Evolutionary conservation across 1,284 basidiomycete genomes (phyloP).

Genomic region (Volvariella surrecta): DNA sequence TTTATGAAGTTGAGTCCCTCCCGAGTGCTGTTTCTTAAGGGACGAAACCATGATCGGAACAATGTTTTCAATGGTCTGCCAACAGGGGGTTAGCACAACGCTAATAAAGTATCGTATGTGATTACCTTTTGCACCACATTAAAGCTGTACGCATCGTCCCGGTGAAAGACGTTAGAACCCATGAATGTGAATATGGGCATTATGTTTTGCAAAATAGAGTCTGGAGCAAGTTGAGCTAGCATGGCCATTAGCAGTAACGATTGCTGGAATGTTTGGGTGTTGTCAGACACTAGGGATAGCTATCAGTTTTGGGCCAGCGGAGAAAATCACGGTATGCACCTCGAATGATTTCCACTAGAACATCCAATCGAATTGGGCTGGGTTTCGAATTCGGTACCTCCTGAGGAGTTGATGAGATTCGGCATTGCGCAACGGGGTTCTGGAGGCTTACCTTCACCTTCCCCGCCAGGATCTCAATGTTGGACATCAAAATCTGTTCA

Average conservation of each 20-base stretch:
- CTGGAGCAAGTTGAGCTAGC: conserved; percentile 79
- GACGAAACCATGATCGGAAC: conserved; percentile 89
- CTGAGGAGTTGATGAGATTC: conserved; percentile 16
- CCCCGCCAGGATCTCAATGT: conserved; percentile 63
- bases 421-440: background rate
- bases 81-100: conserved; percentile 1
- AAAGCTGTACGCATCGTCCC: conserved; percentile 95
- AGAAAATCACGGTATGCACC: conserved; percentile 34
- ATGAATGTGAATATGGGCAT: conserved; percentile 99
- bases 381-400: conserved; percentile 39
- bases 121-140: conserved; percentile 86
- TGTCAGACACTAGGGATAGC: conserved; percentile 57
- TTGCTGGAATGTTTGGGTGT: conserved; percentile 93
- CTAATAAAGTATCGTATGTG: background rate
- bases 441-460: conserved; percentile 43
- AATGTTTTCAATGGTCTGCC: conserved; percentile 84
- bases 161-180: conserved; percentile 93
- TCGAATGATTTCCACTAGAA: conserved; percentile 82
- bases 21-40: conserved; percentile 46
- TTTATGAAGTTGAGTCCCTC: conserved; percentile 53
- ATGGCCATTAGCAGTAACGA: conserved; percentile 86
- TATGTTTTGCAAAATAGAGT: conserved; percentile 88
- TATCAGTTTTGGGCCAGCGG: conserved; percentile 7
- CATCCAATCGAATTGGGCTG: conserved; percentile 60
- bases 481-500: conserved; percentile 83